Evolutionary conservation across 2,329 filamentous ascomycete species (phyloP), one percentile per base, ranked within the genome.

Genomic region (Scorias spongiosa): DNA sequence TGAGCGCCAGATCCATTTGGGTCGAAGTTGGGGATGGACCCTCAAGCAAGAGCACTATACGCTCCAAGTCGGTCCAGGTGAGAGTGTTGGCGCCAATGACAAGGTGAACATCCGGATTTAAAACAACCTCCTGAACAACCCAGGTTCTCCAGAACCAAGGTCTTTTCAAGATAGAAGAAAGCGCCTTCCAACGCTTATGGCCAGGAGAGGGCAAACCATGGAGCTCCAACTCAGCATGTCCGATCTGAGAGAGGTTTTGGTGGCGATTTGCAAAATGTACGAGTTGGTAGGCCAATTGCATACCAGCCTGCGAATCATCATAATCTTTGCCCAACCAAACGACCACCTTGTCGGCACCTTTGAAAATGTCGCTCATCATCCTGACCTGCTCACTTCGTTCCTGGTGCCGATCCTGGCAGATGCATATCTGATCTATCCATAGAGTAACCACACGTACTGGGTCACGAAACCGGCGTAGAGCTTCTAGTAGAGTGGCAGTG

Each of bases 341-440:
- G 14, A 53, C 39, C 10, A 60, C 57, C 36, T 52, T 52, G 28
- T 48, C 42, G 3, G 56, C 57, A 10, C 47, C 44, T 18, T 46
- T 49, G 45, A 57, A 61, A 42, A 60, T 59, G 3, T 57, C 44
- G 10, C 57, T 52, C 57, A 59, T 59, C 48, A 57, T 48, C 26
- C 50, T 43, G 7, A 59, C 58, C 30, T 60, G 57, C n/a, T 52
- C 47, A 40, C 54, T 56, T 7, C 54, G 49, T 46, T 61, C 57
- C 10, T 45, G 47, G 10, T 50, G 30, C 5, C 53, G 47, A 5
- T 54, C 51, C 43, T 59, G 57, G 41, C 53, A 55, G 34, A 59
- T 58, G 32, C 56, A 59, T 40, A 58, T 51, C 43, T 55, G 54
- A 43, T 60, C 57, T 15, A 59, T 53, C 54, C 57, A 60, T 2